These are phyloP conservation scores for Termitomyces sp. DNA, from an alignment of 768 basidiomycete genomes.

Conservation along the genomic window DNA sequence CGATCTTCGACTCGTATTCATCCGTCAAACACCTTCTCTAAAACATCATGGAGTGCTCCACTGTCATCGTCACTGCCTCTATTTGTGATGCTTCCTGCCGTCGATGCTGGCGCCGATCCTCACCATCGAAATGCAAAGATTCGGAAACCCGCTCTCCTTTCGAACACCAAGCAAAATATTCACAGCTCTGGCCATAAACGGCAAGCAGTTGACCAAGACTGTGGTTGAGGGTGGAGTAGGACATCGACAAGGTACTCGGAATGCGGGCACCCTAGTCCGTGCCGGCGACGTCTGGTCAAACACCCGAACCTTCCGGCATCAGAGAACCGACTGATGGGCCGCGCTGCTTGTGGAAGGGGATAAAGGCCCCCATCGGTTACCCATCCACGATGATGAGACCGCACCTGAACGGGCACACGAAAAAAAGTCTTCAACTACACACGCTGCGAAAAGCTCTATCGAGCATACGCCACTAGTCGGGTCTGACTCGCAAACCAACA, in stretches of 20 bases:
- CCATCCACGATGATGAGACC: not conserved
- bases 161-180: not conserved
- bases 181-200: not conserved
- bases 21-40: not conserved
- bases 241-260: not conserved
- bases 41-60: constrained; percentile 13
- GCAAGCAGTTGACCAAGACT: not conserved
- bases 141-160: not conserved
- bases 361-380: not conserved
- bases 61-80: constrained; percentile 9
- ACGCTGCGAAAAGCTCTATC: not conserved
- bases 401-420: not conserved
- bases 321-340: not conserved
- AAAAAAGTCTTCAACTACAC: not conserved
- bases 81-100: constrained; percentile 8
- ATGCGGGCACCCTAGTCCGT: not conserved
- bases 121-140: not conserved
- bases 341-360: not conserved
- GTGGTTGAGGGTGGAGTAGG: not conserved
- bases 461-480: not conserved
- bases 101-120: constrained; percentile 1
- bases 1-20: not conserved
- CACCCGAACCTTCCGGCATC: too few species aligned
- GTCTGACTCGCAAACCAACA: not conserved
- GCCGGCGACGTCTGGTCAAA: not conserved